Evolutionary conservation across 352 stramenopile species (phyloP), one percentile per base, ranked within the genome.

Genomic region (Phytophthora sansomeana): DNA sequence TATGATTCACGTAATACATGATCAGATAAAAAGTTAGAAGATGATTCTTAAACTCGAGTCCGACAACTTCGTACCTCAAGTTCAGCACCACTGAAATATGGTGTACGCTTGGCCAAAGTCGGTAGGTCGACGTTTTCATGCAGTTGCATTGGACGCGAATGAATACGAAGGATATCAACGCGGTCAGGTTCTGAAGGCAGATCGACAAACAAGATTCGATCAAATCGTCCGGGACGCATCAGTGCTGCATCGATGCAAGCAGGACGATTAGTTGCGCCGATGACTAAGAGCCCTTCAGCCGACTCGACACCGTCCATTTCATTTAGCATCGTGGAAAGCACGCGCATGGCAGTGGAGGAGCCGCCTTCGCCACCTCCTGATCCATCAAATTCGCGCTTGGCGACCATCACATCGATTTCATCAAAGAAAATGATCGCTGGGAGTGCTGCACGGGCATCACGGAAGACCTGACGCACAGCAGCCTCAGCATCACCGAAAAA

Each of bases 161-260:
- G 88, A 56, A 97, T 95, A 36, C 79, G 57, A 13, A 97, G 63
- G 41, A 97, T 96, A 19, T 75, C 62, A 10, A 87, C 36, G 2
- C 87, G 84, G 52, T 93, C 79, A 17, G 36, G 9, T 26, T 83
- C 72, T 5, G 67, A 49, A 2, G 97, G 97, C 19, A 99, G 77
- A 33, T 96, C 91, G 30, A 99, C 98, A 58, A 98, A 98, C 53
- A 99, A 73, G 14, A 99, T 86, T 43, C 97, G 93, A 62, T 99
- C 97, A 17, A 99, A 96, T 48, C 97, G 91, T 30, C 97, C 97
- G 14, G 97, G 97, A 21, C 98, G 90, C 59, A 99, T 91, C 17
- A 99, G 82, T 33, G 97, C 97, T n/a, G 93, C 96, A 72, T 99
- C 97, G 28, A 99, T 91, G 69, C 98, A 98, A 71, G 99, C 93